Percentiles rank a stretch among this genome's conserved stretches.
These are phyloP conservation scores for Gymnopilus junonius DNA, from an alignment of 768 basidiomycete species.

Conservation along the genomic window DNA sequence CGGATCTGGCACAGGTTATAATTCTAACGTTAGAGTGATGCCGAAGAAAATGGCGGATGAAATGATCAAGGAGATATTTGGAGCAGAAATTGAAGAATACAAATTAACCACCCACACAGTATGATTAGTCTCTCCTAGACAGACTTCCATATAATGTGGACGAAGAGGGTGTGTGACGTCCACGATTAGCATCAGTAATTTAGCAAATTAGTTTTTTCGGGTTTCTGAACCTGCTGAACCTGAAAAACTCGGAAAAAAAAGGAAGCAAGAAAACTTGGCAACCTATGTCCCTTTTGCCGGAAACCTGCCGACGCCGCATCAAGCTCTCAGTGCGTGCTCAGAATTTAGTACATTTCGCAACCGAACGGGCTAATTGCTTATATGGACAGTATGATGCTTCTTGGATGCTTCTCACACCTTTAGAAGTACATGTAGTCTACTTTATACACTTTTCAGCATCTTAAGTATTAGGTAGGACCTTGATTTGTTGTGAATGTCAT, in stretches of 20 bases:
- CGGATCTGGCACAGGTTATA: neutral
- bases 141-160: neutral
- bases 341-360: too few species aligned
- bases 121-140: neutral
- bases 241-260: neutral
- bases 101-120: neutral
- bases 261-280: neutral
- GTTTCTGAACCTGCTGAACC: neutral
- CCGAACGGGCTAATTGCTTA: too few species aligned
- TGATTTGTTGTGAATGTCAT: too few species aligned
- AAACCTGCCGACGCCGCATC: neutral
- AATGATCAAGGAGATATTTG: conserved; percentile 9
- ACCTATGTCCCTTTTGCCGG: neutral
- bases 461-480: too few species aligned
- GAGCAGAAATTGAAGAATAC: conserved; percentile 7
- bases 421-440: too few species aligned
- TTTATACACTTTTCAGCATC: too few species aligned
- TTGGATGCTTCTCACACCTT: too few species aligned
- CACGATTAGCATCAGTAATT: neutral
- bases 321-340: too few species aligned
- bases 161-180: too few species aligned
- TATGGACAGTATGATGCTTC: too few species aligned
- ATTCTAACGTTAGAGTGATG: neutral
- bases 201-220: neutral
- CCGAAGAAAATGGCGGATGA: neutral